Base-by-base conservation (phyloP, 2,329 filamentous ascomycete species). In the Coleophoma eucalyptorum region DNA sequence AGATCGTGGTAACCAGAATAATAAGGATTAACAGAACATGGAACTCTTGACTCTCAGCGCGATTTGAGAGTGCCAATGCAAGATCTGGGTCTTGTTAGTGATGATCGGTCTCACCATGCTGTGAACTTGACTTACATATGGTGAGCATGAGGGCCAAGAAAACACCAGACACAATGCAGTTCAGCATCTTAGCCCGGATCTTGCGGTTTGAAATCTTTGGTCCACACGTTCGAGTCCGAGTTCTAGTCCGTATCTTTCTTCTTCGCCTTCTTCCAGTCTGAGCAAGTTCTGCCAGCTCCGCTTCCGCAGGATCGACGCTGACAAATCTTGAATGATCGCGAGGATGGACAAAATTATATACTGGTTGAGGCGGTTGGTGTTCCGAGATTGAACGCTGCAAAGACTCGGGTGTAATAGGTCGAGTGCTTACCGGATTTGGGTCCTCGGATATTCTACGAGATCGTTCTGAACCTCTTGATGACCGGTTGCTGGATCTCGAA, bases 1-100 rank as follows among this genome's bases (percentile, higher is more conserved):
- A 83, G 57, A 93, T 81, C 2, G 86, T 84, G 33, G 86, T 79
- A 48, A 86, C 73, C 47, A 95, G 71, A 51, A 95, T 85, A 56
- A 92, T 76, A 48, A 96, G 77, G 50, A 96, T 85, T 53, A 96
- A 78, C 48, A 95, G 75, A 52, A 95, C 81, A 61, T 90, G 88
- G 62, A 95, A 86, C 67, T 90, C 87, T 65, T 81, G 81, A 40
- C 80, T 80, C 46, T 80, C 73, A 53, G 83, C 75, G 38, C 79
- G 80, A 54, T 81, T 76, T 3, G 86, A 85, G 42, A 91, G 74
- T 18, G 84, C 80, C 42, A 96, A 78, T 5, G 81, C 81, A 56
- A 95, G 78, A 65, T 94, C 90, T 94, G 46, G 18, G 11, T n/a
- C 13, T 15, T 12, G 16, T 12, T 46, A 32, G 32, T 31, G n/a